phyloP scores from a whole-genome alignment of 129 eudicot species.

The Scalesia atractyloides region DNA sequence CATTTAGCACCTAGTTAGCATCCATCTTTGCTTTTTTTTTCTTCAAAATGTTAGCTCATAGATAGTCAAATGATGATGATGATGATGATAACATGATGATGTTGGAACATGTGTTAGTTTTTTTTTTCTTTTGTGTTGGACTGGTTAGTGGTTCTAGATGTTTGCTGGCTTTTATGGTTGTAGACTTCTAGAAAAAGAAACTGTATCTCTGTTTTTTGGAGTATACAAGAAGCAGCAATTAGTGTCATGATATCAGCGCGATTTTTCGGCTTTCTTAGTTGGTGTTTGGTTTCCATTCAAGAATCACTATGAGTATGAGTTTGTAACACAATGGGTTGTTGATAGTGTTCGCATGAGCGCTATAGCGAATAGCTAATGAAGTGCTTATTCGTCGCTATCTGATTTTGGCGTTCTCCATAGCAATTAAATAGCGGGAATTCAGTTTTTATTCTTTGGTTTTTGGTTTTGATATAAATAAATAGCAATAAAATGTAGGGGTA shows the following conservation, averaged over 20 bases:
- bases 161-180: background rate
- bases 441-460: no score
- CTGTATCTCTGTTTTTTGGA: background rate
- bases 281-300: background rate
- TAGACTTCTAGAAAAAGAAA: background rate
- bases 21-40: background rate
- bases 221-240: slow-evolving; percentile 1
- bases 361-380: no score
- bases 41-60: background rate
- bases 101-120: slow-evolving; percentile 5
- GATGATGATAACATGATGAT: slow-evolving; percentile 1
- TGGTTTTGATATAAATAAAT: no score
- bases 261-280: background rate
- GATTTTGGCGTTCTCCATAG: no score
- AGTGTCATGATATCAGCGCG: background rate
- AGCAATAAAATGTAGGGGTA: no score
- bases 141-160: background rate
- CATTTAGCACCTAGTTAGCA: slow-evolving; percentile 2
- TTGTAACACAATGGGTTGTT: no score
- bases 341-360: no score
- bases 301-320: background rate
- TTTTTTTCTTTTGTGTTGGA: background rate
- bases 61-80: slow-evolving; percentile 7
- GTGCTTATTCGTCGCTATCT: no score
- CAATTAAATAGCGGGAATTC: no score